Evolutionary conservation across 208 protist species (phyloP), one percentile per base, ranked within the genome.

Genomic region (Crithidia thermophila): DNA sequence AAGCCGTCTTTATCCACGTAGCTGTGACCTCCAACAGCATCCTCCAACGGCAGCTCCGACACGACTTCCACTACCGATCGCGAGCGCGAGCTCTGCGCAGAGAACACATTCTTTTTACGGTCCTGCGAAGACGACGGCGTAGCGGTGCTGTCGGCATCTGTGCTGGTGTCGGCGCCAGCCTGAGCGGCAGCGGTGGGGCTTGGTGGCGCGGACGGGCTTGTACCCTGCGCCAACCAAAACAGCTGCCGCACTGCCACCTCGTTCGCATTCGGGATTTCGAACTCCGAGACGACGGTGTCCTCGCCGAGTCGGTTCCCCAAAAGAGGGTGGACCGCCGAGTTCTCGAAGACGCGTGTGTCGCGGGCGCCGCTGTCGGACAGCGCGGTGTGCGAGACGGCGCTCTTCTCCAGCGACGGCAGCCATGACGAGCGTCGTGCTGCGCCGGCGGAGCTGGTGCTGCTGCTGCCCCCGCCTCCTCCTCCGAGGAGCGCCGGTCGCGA

Each of bases 211-310:
- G 31, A 43, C 0, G 45, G 16, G 21, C 23, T 10, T 0, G 37
- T 25, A 3, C 47, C 50, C 14, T 43, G 67, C 0, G 57, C 57
- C 7, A 45, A 9, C 11, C 47, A 51, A 18, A 79, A 79, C 13
- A 79, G 51, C 23, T 13, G 23, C 3, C 60, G 66, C 18, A 79
- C 72, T 20, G 72, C 72, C 28, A 65, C 10, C 60, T 49, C 40
- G 45, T 69, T 79, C 9, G 66, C 34, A 34, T 79, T 72, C 34
- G 28, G n/a, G n/a, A n/a, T n/a, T n/a, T n/a, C n/a, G n/a, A 46
- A 42, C 4, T 16, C 16, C 11, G 5, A 2, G 1, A 30, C 37
- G 1, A 27, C 16, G 33, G 28, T 34, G 8, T 31, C 33, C 57
- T 28, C 42, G n/a, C n/a, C n/a, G 28, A 40, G 20, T 30, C 57